Conservation (phyloP, 129 eudicot species). For the Chrysanthemum lavandulifolium region DNA sequence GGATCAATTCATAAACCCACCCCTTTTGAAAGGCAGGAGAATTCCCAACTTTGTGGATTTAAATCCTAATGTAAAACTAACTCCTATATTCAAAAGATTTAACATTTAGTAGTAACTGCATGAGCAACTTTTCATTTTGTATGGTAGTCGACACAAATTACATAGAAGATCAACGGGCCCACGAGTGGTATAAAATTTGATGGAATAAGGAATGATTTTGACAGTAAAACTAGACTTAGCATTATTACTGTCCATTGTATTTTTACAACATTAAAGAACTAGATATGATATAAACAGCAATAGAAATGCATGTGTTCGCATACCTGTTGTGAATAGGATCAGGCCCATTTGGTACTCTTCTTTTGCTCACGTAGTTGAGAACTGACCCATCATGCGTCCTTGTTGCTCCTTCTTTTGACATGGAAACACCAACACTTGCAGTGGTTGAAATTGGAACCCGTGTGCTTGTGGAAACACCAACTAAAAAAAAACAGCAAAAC, state of each 20-base stretch:
- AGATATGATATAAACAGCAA: conserved; percentile 1
- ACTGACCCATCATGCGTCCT: conserved; percentile 24
- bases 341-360: conserved; percentile 94
- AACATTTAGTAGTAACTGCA: neutral
- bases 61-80: too few species aligned
- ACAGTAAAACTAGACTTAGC: neutral
- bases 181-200: neutral
- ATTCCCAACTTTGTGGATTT: neutral
- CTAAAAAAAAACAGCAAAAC: conserved; percentile 45
- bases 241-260: neutral
- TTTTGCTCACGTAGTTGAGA: conserved; percentile 62
- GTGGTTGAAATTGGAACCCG: conserved; percentile 27
- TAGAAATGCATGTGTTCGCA: conserved; percentile 12
- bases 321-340: conserved; percentile 98
- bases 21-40: neutral
- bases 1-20: neutral
- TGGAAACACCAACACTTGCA: conserved; percentile 32
- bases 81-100: neutral
- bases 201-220: neutral
- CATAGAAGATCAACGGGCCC: conserved; percentile 16
- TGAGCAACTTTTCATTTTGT: neutral
- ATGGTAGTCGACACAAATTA: neutral
- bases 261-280: neutral
- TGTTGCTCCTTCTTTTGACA: conserved; percentile 29
- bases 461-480: conserved; percentile 29